These are phyloP conservation scores for Saturnispora diversa DNA, from an alignment of 805 yeast genomes.

Conservation along the genomic window DNA sequence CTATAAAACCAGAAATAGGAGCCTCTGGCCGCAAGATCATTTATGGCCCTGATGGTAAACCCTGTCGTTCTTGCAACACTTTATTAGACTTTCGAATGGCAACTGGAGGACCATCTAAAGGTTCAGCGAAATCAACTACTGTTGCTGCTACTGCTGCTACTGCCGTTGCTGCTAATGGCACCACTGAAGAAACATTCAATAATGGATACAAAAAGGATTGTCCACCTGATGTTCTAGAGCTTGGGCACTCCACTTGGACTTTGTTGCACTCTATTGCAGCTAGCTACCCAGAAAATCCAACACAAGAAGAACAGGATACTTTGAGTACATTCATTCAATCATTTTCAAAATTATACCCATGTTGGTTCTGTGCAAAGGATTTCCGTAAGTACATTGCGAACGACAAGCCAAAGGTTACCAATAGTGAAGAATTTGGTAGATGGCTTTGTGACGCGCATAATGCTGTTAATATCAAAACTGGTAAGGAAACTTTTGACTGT, in stretches of 20 bases:
- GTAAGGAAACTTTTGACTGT: conserved; percentile 83
- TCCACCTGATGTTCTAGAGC: conserved; percentile 78
- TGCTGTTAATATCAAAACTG: conserved; percentile 78
- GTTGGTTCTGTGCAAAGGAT: conserved; percentile 89
- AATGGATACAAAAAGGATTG: conserved; percentile 39
- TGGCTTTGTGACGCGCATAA: conserved; percentile 97
- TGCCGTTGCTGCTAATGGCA: conserved; percentile 15
- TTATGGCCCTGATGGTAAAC: conserved; percentile 86
- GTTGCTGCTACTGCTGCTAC: conserved; percentile 16
- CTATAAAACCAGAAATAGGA: conserved; percentile 38
- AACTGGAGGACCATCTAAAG: conserved; percentile 22
- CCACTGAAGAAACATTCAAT: conserved; percentile 15
- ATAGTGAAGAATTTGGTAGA: conserved; percentile 71
- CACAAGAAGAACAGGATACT: conserved; percentile 54
- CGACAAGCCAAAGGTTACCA: conserved; percentile 48
- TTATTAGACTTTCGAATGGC: conserved; percentile 72
- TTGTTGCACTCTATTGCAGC: conserved; percentile 87
- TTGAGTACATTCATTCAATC: conserved; percentile 60
- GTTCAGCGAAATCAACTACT: conserved; percentile 8
- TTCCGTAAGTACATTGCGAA: conserved; percentile 53
- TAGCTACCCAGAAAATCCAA: conserved; percentile 68
- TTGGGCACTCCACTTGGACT: conserved; percentile 91
- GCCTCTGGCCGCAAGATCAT: conserved; percentile 59
- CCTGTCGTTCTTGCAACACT: conserved; percentile 91
- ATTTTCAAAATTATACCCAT: conserved; percentile 81